These are phyloP conservation scores for Yamadazyma kanchanaburiensis DNA, from an alignment of 1,139 yeast species.

Conservation along the genomic window DNA sequence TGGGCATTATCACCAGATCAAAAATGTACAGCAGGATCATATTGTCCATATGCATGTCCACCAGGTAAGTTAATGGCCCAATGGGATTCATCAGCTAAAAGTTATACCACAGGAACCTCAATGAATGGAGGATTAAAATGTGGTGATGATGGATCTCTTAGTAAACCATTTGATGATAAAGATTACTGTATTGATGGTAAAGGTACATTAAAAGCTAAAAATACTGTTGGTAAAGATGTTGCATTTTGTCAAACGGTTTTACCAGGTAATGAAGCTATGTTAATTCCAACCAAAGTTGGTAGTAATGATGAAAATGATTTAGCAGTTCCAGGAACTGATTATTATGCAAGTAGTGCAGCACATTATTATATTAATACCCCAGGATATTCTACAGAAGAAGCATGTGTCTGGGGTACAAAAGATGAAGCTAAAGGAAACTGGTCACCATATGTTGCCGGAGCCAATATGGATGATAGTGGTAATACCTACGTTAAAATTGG, in stretches of 20 bases:
- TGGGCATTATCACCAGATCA: constrained; percentile 89
- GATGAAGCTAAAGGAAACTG: constrained; percentile 77
- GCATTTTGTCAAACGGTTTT: constrained; percentile 91
- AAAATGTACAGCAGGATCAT: constrained; percentile 65
- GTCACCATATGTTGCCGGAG: constrained; percentile 93
- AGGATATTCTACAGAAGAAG: constrained; percentile 73
- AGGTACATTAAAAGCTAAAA: constrained; percentile 64
- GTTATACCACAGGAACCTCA: constrained; percentile 66
- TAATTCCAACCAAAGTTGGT: constrained; percentile 72
- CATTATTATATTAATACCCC: constrained; percentile 87
- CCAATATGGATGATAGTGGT: constrained; percentile 66
- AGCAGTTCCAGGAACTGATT: constrained; percentile 82
- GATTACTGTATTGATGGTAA: constrained; percentile 74
- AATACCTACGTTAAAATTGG: constrained; percentile 80
- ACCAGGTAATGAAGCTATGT: constrained; percentile 93
- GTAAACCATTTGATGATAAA: constrained; percentile 57
- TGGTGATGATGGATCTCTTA: constrained; percentile 62
- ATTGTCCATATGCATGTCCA: constrained; percentile 88
- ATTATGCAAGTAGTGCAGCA: constrained; percentile 76
- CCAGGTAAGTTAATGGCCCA: constrained; percentile 81
- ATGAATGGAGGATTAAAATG: constrained; percentile 82
- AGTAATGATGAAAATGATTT: constrained; percentile 45
- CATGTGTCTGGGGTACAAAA: constrained; percentile 80
- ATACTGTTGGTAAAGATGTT: constrained; percentile 52
- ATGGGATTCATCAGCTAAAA: constrained; percentile 63